Conservation (phyloP, 805 yeast species). For the Pichia exigua region DNA sequence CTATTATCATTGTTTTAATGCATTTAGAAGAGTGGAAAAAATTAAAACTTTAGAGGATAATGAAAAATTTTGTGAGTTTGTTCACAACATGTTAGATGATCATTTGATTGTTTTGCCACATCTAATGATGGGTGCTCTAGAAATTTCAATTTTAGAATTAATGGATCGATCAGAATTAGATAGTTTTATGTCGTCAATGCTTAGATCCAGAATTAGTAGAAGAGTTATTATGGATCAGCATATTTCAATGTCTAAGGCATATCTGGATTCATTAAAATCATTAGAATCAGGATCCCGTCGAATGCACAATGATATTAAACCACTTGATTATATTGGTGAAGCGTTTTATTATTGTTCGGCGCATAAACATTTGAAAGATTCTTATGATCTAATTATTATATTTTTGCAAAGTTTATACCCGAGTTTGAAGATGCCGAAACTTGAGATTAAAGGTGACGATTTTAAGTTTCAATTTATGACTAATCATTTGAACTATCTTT, state of each 20-base stretch:
- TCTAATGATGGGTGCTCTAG: constrained; percentile 87
- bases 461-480: constrained; percentile 74
- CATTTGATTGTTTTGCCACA: constrained; percentile 81
- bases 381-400: constrained; percentile 42
- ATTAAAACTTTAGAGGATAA: constrained; percentile 71
- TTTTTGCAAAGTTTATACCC: constrained; percentile 50
- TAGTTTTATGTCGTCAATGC: constrained; percentile 62
- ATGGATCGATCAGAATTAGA: constrained; percentile 63
- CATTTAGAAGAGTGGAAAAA: constrained; percentile 64
- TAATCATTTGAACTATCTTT: constrained; percentile 75
- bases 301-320: constrained; percentile 23
- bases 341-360: constrained; percentile 78
- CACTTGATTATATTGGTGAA: constrained; percentile 61
- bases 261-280: constrained; percentile 26
- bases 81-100: constrained; percentile 61
- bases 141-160: constrained; percentile 52
- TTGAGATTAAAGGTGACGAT: constrained; percentile 70
- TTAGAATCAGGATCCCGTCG: constrained; percentile 34
- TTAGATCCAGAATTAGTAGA: constrained; percentile 82
- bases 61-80: constrained; percentile 56
- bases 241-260: constrained; percentile 64
- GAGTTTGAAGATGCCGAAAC: constrained; percentile 56
- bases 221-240: constrained; percentile 91
- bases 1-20: constrained; percentile 81
- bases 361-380: constrained; percentile 50